Evolutionary conservation across 108 stramenopile genomes (phyloP), one percentile per base, ranked within the genome.

Genomic region (Conticribra guillardii): DNA sequence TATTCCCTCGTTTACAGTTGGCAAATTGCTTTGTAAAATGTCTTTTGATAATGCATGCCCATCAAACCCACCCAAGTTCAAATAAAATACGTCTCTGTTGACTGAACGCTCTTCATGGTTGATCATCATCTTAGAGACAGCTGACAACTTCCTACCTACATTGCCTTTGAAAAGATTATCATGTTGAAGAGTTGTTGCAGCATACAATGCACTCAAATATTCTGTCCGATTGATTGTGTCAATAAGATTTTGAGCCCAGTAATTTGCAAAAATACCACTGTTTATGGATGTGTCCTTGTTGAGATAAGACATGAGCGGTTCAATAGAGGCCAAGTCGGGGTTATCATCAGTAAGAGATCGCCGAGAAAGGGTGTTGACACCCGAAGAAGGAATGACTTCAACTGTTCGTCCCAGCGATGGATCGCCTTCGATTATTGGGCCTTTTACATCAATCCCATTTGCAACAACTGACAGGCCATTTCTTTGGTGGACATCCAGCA

Each of bases 21-120:
- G 68, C 29, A 87, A 49, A 22, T 52, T 67, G 4, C 18, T 19
- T 0, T 50, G 45, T 47, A 87, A 44, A n/a, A 41, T 62, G 14
- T 44, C 34, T 21, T 73, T 72, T 34, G 84, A 44, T 4, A 77
- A 48, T 46, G 51, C 34, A 50, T 93, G 91, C 19, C 80, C 74
- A 75, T 93, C 91, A 53, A 59, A 93, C 17, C 81, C 81, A 28
- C 87, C 84, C 32, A 89, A 58, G 8, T 81, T 32, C 16, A 77
- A 59, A 59, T 69, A 90, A 49, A 93, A 87, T 5, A 85, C 74
- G 68, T 89, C 86, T 4, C 89, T 85, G 50, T 93, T 81, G 28
- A 63, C 62, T 4, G 62, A 27, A 24, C 84, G 60, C 28, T 71
- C 55, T 32, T 63, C 63, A 21, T 70, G 28, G 9, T 47, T 73